Evolutionary conservation across 2,329 filamentous ascomycete species (phyloP).

Genomic region (Purpureocillium takamizusanense): DNA sequence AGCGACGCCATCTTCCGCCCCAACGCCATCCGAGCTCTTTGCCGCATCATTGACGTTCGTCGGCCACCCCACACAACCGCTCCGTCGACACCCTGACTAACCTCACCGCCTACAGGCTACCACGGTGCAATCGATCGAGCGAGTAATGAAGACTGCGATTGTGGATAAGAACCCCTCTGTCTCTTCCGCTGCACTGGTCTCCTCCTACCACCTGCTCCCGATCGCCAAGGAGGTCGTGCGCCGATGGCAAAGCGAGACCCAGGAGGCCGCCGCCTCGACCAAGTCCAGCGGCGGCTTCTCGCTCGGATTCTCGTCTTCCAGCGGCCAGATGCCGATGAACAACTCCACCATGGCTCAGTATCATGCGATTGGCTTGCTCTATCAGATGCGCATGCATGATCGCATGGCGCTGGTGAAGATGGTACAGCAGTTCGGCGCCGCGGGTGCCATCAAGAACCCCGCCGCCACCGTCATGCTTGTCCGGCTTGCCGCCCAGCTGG

Average conservation of each 20-base stretch:
- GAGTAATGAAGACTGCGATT: conserved; percentile 97
- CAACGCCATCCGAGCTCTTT: conserved; percentile 91
- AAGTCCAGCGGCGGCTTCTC: conserved; percentile 89
- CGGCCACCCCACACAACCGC: not conserved
- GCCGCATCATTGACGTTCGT: conserved; percentile 89
- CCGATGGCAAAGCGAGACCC: conserved; percentile 97
- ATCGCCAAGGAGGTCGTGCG: conserved; percentile 92
- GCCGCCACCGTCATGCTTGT: conserved; percentile 90
- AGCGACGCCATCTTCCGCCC: conserved; percentile 90
- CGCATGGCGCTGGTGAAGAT: conserved; percentile 99
- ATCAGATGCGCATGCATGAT: conserved; percentile 96
- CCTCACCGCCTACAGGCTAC: conserved; percentile 54
- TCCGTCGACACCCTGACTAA: not conserved
- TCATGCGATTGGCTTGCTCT: conserved; percentile 92
- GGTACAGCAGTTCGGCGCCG: conserved; percentile 96
- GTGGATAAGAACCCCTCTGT: conserved; percentile 98
- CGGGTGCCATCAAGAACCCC: conserved; percentile 90
- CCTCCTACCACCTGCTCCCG: conserved; percentile 93
- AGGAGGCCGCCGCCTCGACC: conserved; percentile 83
- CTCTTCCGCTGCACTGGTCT: conserved; percentile 89
- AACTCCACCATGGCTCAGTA: conserved; percentile 98
- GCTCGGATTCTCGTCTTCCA: conserved; percentile 80
- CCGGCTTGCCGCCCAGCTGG: conserved; percentile 82
- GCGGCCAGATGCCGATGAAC: conserved; percentile 67
- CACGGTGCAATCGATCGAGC: conserved; percentile 94